Base-by-base conservation (phyloP, 805 yeast genomes). In the Lachancea dasiensis region DNA sequence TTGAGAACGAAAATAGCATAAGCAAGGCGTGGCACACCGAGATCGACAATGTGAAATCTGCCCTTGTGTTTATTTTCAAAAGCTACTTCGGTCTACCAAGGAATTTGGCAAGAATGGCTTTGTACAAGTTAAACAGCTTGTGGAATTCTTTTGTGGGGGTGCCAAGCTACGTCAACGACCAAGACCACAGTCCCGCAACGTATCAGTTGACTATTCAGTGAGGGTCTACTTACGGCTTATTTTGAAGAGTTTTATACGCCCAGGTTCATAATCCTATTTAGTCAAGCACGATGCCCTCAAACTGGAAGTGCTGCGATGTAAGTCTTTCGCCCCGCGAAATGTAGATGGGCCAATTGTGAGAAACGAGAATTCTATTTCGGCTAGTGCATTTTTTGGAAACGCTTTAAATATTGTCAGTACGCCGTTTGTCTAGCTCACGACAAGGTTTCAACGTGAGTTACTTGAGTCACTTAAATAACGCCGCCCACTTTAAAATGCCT, bases 141-240 rank as follows among this genome's bases (percentile, higher is more conserved):
- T 90, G 96, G 96, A 79, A 81, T 52, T 57, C 56, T 25, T 83
- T 86, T 54, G 69, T 86, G 39, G 95, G 95, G n/a, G 71, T 58
- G 19, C 43, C 69, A 15, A 56, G 60, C 28, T 48, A 51, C 34
- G 38, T 53, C 11, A 47, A 34, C 17, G 61, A 58, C 32, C 52
- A 42, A 20, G 53, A 46, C 5, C 42, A 46, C 10, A 45, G 52
- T 27, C 48, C 52, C 17, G 33, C 32, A 15, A 43, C 40, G 6
- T 52, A 54, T 38, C 49, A 41, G 22, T 31, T 54, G 20, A 47
- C 50, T 24, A 34, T 54, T 16, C 46, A 48, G 36, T 53, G 16
- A 13, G 16, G 16, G 17, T 27, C 14, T n/a, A 27, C 9, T 4
- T 13, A 5, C 4, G 16, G 14, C 17, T 14, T 6, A 10, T 27